Evolutionary conservation across 2,329 filamentous ascomycete species (phyloP).

Genomic region (Paracorniculantispora psalliotae): DNA sequence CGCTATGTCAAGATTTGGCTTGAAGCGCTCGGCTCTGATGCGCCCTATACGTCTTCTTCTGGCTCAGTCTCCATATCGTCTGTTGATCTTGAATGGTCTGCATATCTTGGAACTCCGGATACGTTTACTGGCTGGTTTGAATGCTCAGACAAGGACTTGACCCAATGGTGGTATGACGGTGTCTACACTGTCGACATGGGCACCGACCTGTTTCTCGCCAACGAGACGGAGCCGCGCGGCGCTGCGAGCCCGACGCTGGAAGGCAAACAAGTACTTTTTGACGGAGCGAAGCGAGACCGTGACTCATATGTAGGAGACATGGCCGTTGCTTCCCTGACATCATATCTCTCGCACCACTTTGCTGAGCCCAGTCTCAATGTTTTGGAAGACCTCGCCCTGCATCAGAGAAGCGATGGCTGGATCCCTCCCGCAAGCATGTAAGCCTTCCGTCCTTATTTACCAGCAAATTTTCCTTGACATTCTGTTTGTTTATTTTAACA

Average conservation of each 20-base stretch:
- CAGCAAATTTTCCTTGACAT: background rate
- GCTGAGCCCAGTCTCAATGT: constrained; percentile 39
- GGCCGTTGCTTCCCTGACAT: constrained; percentile 43
- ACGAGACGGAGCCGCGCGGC: constrained; percentile 44
- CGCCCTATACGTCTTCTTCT: constrained; percentile 37
- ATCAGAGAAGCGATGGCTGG: constrained; percentile 48
- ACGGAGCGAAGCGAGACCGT: constrained; percentile 48
- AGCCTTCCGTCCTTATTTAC: constrained; percentile 17
- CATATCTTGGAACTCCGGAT: constrained; percentile 41
- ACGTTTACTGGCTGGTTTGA: constrained; percentile 49
- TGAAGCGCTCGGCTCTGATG: constrained; percentile 38
- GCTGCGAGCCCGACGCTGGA: constrained; percentile 38
- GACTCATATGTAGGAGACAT: constrained; percentile 51
- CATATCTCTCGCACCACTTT: constrained; percentile 42
- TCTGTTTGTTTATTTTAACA: background rate
- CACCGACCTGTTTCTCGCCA: constrained; percentile 40
- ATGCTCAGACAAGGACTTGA: constrained; percentile 44
- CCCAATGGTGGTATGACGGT: constrained; percentile 49
- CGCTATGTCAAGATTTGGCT: constrained; percentile 46
- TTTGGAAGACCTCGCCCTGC: constrained; percentile 43
- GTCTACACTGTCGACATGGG: constrained; percentile 48
- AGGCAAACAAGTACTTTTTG: constrained; percentile 42
- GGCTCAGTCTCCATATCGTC: constrained; percentile 40
- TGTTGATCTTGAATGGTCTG: constrained; percentile 38
- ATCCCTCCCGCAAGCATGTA: constrained; percentile 50